A percentile compares a stretch with the other conserved stretches of the same genome.
Conservation (phyloP, 768 basidiomycete species). For the Udeniomyces megalosporus region DNA sequence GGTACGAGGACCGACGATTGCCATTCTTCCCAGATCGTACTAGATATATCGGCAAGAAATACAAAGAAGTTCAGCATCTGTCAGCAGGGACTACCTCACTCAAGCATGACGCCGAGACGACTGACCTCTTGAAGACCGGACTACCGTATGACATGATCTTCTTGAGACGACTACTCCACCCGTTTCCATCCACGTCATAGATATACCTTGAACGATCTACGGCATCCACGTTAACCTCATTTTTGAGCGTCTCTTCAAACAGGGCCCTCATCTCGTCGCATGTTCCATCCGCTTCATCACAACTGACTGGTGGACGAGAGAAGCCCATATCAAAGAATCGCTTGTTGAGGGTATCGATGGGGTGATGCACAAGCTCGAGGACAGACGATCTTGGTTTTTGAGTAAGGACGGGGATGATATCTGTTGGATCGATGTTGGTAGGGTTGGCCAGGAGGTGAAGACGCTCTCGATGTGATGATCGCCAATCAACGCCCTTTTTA, state of each 20-base stretch:
- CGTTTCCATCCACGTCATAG: slow-evolving; percentile 5
- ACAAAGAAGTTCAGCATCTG: too few species aligned
- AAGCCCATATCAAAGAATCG: slow-evolving; percentile 3
- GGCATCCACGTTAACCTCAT: neutral
- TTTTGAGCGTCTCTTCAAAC: neutral
- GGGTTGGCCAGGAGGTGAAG: neutral
- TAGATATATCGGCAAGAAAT: neutral
- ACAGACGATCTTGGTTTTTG: neutral
- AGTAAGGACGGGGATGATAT: neutral
- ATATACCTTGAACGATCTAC: neutral
- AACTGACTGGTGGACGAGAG: neutral
- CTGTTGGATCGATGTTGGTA: neutral
- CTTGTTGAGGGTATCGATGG: neutral
- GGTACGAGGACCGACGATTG: neutral
- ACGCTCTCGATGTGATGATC: neutral
- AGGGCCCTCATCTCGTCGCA: neutral
- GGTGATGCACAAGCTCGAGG: neutral
- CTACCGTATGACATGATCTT: neutral
- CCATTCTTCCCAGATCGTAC: neutral
- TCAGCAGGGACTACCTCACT: neutral
- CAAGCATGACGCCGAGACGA: neutral
- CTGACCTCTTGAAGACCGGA: neutral
- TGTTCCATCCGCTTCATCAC: neutral
- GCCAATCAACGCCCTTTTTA: neutral
- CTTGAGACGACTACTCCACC: too few species aligned